phyloP scores from a whole-genome alignment of 768 basidiomycete genomes.

The Mycena metata region DNA sequence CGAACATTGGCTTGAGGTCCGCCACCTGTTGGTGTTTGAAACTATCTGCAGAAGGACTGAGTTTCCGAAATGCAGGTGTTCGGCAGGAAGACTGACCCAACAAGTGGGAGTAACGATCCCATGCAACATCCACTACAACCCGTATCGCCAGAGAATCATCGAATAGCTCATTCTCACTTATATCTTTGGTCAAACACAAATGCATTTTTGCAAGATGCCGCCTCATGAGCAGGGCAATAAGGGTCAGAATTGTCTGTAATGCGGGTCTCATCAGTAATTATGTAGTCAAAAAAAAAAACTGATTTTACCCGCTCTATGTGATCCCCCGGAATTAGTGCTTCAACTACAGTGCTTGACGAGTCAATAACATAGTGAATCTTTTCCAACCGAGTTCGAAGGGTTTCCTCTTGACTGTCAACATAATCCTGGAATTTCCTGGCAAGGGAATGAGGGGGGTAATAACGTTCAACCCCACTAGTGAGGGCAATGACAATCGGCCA shows the following conservation, averaged over 20 bases:
- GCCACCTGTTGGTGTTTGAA: not conserved
- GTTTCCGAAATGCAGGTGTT: not conserved
- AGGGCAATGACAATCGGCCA: constrained; percentile 2
- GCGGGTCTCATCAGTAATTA: too few relatives aligned
- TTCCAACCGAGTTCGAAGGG: not conserved
- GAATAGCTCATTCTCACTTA: not conserved
- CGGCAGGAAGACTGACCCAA: too few relatives aligned
- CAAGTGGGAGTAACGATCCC: too few relatives aligned
- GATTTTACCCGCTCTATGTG: too few relatives aligned
- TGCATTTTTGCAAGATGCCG: constrained; percentile 23
- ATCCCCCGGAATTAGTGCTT: too few relatives aligned
- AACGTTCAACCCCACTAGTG: not conserved
- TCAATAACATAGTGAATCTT: not conserved
- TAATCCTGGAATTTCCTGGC: not conserved
- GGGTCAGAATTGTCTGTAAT: too few relatives aligned
- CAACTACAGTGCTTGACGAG: not conserved
- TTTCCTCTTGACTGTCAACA: not conserved
- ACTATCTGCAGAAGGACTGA: not conserved
- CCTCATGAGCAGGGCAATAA: not conserved
- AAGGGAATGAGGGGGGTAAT: not conserved
- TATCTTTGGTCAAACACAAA: not conserved
- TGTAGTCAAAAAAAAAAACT: not conserved
- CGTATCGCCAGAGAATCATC: not conserved
- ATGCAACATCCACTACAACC: not conserved
- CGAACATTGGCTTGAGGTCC: constrained; percentile 14